Base-by-base conservation (phyloP, 2,329 filamentous ascomycete species). In the Gliomastix tumulicola region DNA sequence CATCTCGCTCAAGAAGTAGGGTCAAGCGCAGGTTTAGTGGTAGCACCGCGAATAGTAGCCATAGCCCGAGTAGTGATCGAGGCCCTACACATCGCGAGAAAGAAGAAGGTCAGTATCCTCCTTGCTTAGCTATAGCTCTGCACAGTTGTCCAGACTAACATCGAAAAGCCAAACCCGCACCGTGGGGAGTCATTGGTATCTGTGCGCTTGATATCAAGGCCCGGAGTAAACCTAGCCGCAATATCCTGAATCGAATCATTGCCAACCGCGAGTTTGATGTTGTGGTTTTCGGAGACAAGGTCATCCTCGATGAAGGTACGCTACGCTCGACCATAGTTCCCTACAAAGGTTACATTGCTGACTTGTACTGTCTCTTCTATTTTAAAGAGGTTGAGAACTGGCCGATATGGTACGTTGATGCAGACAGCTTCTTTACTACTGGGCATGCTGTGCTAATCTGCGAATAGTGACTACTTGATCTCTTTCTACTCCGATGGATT, bases 401-500 rank as follows among this genome's bases (percentile, higher is more conserved):
- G 89, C 89, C 89, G 15, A 79, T 94, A 37, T 94, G 88, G 76
- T 79, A 62, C 57, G 73, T 59, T 23, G 18, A n/a, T 16, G 17
- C 13, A 28, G n/a, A 9, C 13, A 32, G 30, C 18, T 16, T 32
- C n/a, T n/a, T n/a, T n/a, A n/a, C n/a, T n/a, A n/a, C n/a, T n/a
- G n/a, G n/a, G 25, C 27, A 34, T 15, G 16, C 12, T 27, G 41
- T 30, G 23, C 39, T 40, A 34, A 21, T 31, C 17, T n/a, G 25
- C 5, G n/a, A 13, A 16, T 43, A 77, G 73, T 60, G 92, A 98
- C 63, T 98, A 94, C 52, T 66, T 98, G 38, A 95, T 98, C 52
- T 95, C 89, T 4, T 98, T 98, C 65, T 98, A 97, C 62, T 97
- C 90, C 0, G 90, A 96, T 57, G 92, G 92, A 1, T 98, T 98